These are phyloP conservation scores for Plasmodium knowlesi DNA, from an alignment of 169 alveolate species.

Conservation along the genomic window DNA sequence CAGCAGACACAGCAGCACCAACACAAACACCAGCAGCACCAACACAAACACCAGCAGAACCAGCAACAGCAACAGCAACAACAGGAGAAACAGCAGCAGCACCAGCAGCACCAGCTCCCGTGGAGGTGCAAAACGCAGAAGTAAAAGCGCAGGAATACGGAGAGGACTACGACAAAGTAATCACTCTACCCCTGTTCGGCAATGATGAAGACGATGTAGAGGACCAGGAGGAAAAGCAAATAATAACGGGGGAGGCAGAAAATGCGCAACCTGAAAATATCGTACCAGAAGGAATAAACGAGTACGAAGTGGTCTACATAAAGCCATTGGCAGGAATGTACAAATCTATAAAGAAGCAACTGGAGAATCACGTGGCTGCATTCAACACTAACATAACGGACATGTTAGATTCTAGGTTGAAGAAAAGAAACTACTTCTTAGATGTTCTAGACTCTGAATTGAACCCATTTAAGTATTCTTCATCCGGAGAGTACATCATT, in stretches of 20 bases:
- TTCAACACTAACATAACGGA: background rate
- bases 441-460: constrained; percentile 14
- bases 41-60: background rate
- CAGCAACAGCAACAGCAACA: background rate
- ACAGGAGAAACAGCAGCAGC: background rate
- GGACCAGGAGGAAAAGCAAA: background rate
- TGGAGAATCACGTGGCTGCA: background rate
- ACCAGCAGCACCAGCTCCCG: background rate
- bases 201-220: background rate
- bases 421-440: constrained; percentile 30
- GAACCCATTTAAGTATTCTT: background rate
- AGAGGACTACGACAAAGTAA: constrained; percentile 19
- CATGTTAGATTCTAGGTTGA: background rate
- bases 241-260: constrained; percentile 15
- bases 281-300: background rate
- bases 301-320: background rate
- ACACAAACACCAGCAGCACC: background rate
- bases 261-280: background rate
- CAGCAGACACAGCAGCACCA: background rate
- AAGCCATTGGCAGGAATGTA: constrained; percentile 28
- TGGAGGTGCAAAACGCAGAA: too few relatives aligned
- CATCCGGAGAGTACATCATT: constrained; percentile 18
- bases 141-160: background rate
- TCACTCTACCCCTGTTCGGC: background rate
- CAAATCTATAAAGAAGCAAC: constrained; percentile 31